Conservation (phyloP, 2,329 filamentous ascomycete species). For the Annulohypoxylon truncatum region DNA sequence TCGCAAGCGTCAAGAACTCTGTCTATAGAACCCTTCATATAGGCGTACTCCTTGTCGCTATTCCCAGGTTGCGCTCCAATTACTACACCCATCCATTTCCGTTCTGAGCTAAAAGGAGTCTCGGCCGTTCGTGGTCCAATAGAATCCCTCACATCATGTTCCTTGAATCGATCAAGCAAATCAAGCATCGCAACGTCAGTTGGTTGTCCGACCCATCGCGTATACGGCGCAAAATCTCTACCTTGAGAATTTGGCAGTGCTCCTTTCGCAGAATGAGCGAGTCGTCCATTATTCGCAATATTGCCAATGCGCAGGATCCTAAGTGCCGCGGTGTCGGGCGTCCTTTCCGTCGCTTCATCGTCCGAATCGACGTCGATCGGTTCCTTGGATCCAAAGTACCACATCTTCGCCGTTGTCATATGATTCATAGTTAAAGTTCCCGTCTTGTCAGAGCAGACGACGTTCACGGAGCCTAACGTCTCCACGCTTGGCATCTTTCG, state of each 20-base stretch:
- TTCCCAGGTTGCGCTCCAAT: conserved; percentile 71
- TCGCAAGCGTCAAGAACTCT: conserved; percentile 87
- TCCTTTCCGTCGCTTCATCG: conserved; percentile 64
- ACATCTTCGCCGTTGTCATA: conserved; percentile 97
- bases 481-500: conserved; percentile 96
- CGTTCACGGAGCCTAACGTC: conserved; percentile 97
- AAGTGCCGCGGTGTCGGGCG: conserved; percentile 78
- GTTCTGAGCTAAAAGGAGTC: conserved; percentile 94
- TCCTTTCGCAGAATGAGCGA: conserved; percentile 80
- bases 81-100: conserved; percentile 99
- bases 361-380: conserved; percentile 66
- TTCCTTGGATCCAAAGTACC: conserved; percentile 81
- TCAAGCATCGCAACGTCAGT: conserved; percentile 98
- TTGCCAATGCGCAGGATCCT: conserved; percentile 92
- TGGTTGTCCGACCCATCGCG: conserved; percentile 95
- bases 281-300: conserved; percentile 92
- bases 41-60: conserved; percentile 81
- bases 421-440: conserved; percentile 96
- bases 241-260: conserved; percentile 87
- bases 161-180: conserved; percentile 87
- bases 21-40: conserved; percentile 95
- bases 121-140: conserved; percentile 86
- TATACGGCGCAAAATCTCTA: conserved; percentile 73
- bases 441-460: conserved; percentile 99
- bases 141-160: conserved; percentile 89